phyloP scores from a whole-genome alignment of 768 basidiomycete genomes.

The Boletus sp. region DNA sequence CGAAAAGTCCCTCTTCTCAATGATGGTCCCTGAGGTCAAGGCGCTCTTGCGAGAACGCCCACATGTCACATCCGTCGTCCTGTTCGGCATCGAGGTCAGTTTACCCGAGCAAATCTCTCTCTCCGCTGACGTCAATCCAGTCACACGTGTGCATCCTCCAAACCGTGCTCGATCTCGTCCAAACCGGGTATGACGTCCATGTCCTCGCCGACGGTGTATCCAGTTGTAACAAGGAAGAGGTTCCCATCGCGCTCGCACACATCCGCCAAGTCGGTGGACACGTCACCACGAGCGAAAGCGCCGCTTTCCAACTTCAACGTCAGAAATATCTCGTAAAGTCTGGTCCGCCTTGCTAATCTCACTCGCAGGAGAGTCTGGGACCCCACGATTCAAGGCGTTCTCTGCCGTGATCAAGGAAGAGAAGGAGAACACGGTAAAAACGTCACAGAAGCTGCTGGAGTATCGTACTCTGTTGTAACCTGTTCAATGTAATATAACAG shows the following conservation, averaged over 20 bases:
- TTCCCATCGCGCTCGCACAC: conserved; percentile 67
- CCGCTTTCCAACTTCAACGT: conserved; percentile 76
- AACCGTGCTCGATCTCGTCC: conserved; percentile 67
- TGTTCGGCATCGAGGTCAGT: conserved; percentile 87
- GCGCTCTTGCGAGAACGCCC: conserved; percentile 46
- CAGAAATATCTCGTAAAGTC: conserved; percentile 11
- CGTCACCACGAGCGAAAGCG: conserved; percentile 78
- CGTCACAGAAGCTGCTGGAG: conserved; percentile 33
- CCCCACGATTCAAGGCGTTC: conserved; percentile 68
- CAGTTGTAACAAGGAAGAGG: conserved; percentile 75
- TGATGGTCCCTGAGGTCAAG: conserved; percentile 70
- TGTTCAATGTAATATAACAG: not conserved
- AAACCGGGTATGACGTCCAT: conserved; percentile 50
- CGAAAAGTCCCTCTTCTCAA: conserved; percentile 83
- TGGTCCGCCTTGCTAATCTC: conserved; percentile 11
- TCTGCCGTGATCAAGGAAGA: conserved; percentile 73
- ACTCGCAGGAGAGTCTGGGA: conserved; percentile 52
- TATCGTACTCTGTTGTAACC: conserved; percentile 20
- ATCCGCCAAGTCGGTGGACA: conserved; percentile 72
- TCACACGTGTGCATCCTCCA: conserved; percentile 89
- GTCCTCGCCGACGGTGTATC: conserved; percentile 84
- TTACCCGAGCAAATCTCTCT: not conserved
- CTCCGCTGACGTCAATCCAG: conserved; percentile 37
- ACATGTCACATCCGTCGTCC: conserved; percentile 55
- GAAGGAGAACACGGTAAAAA: conserved; percentile 54